Evolutionary conservation across 2,329 filamentous ascomycete genomes (phyloP), one percentile per base, ranked within the genome.

Genomic region (Coniochaeta sp.): DNA sequence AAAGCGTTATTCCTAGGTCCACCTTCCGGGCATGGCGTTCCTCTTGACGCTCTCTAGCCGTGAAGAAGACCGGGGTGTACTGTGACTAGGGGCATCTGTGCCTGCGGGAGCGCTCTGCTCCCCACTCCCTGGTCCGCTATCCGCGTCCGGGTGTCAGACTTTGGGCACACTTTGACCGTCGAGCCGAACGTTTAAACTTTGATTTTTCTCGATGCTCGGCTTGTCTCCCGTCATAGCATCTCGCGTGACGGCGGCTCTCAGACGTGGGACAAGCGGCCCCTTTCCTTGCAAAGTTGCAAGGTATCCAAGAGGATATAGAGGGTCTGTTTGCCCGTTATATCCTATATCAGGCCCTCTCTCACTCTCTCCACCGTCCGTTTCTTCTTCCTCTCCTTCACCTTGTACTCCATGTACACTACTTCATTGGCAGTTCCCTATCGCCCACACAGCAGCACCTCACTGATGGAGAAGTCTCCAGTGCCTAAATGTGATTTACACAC

Each of bases 401-500:
- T 50, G 33, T 38, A 38, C 47, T 31, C 12, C 46, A 32, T 54
- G 35, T 51, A 46, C 42, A 49, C 46, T 35, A 49, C 53, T 35
- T 46, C 33, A 26, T 48, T 28, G 45, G 12, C 54, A 57, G 56
- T 52, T 53, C 56, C 54, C 49, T 52, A 53, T 51, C 53, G 52
- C 57, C 53, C 55, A 52, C 51, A 53, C 58, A 57, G 50, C 52
- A 56, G 52, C 53, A 52, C 55, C 53, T 52, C 53, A 53, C 56
- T 54, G 55, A 58, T 58, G 55, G 56, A 55, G 53, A 53, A 58
- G 53, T 51, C 49, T 58, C 52, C 56, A 56, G 58, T 56, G 58
- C 61, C 55, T 61, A 61, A 61, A 61, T 59, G 53, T 56, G 47
- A 52, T 50, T 51, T 54, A 55, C 48, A 57, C 58, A 57, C 53